These are phyloP conservation scores for Nicotiana obtusifolia DNA, from an alignment of 257 asterid species.

Conservation along the genomic window DNA sequence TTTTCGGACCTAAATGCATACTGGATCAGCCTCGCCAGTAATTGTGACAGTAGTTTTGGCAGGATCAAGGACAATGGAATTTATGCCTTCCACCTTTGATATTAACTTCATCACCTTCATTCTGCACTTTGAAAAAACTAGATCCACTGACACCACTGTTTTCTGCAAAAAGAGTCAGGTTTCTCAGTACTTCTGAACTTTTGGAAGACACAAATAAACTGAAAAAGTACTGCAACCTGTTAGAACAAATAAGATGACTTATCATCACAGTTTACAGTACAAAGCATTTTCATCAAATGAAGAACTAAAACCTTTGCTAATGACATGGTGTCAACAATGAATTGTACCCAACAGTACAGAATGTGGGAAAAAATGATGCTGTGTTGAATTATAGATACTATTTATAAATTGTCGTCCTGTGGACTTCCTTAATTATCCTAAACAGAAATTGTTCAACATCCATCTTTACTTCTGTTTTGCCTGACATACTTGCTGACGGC, in stretches of 20 bases:
- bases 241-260: constrained; percentile 3
- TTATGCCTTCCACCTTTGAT: constrained; percentile 24
- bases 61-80: constrained; percentile 26
- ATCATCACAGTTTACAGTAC: neutral
- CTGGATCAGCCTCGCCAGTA: constrained; percentile 25
- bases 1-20: constrained; percentile 27
- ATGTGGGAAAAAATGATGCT: neutral
- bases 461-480: neutral
- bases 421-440: neutral
- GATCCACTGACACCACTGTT: constrained; percentile 34
- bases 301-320: constrained; percentile 17
- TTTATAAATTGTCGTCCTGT: neutral
- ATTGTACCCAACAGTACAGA: neutral
- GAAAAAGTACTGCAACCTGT: constrained; percentile 15
- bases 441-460: neutral
- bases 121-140: constrained; percentile 29
- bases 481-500: neutral
- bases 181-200: constrained; percentile 1
- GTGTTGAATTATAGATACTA: neutral
- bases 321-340: constrained; percentile 15
- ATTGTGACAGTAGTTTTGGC: constrained; percentile 13
- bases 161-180: constrained; percentile 20
- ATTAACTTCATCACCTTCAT: constrained; percentile 23
- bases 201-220: neutral
- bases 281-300: neutral